Percentiles rank a stretch among this genome's conserved stretches.
These are phyloP conservation scores for Amanita rimosa DNA, from an alignment of 768 basidiomycete species.

Conservation along the genomic window DNA sequence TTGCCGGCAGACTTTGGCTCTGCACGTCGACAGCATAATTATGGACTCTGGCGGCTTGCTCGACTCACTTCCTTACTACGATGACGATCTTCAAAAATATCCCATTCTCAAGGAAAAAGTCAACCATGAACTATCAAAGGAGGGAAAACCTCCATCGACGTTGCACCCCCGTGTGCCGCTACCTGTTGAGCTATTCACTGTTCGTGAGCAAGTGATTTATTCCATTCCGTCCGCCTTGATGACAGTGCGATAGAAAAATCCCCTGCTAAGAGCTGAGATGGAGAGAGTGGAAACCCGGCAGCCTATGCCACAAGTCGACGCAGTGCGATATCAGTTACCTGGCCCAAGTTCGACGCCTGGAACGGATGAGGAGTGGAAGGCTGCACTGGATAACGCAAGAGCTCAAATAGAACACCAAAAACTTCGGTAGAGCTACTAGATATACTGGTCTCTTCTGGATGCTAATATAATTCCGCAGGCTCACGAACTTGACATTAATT, in stretches of 20 bases:
- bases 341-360: constrained; percentile 49
- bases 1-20: constrained; percentile 19
- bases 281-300: constrained; percentile 61
- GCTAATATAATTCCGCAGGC: constrained; percentile 30
- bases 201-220: constrained; percentile 30
- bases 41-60: constrained; percentile 30
- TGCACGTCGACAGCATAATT: constrained; percentile 3
- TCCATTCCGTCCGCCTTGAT: not conserved
- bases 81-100: constrained; percentile 78
- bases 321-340: constrained; percentile 63
- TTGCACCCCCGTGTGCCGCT: constrained; percentile 69
- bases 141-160: constrained; percentile 46
- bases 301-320: constrained; percentile 58
- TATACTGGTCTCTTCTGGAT: not conserved
- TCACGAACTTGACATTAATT: constrained; percentile 72
- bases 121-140: constrained; percentile 64
- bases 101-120: constrained; percentile 67
- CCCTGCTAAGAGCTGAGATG: constrained; percentile 62
- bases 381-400: constrained; percentile 63
- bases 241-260: constrained; percentile 38
- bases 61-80: constrained; percentile 90
- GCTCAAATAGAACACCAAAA: constrained; percentile 81
- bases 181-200: constrained; percentile 53
- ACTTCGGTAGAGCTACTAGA: constrained; percentile 38
- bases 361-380: constrained; percentile 68